Evolutionary conservation across 148 eudicot species (phyloP).

Genomic region (Amaranthus palmeri): DNA sequence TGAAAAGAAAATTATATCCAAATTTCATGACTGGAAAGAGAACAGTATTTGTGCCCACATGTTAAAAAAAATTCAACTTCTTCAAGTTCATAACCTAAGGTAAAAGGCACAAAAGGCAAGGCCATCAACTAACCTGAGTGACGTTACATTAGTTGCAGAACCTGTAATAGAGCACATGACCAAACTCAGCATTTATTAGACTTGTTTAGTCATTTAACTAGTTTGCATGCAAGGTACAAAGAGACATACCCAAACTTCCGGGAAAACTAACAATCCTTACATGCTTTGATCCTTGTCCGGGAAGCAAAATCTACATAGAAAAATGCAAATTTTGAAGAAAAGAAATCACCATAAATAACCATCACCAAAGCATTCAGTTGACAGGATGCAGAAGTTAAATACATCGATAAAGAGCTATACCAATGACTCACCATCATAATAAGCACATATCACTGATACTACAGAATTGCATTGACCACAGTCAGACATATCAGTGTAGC

Average conservation of each 20-base stretch:
- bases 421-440: no score
- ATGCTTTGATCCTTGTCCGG: conserved; percentile 24
- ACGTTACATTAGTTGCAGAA: conserved; percentile 15
- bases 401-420: no score
- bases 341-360: not conserved
- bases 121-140: conserved; percentile 28
- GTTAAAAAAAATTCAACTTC: not conserved
- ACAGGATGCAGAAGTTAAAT: not conserved
- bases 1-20: not conserved
- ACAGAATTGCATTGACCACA: no score
- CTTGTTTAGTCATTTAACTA: not conserved
- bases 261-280: conserved; percentile 8
- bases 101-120: not conserved
- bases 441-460: no score
- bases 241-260: conserved; percentile 24
- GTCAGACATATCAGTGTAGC: no score
- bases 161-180: conserved; percentile 20
- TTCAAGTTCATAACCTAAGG: not conserved
- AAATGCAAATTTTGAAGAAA: not conserved
- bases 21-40: not conserved
- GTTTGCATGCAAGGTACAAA: not conserved
- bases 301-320: conserved; percentile 22
- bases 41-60: not conserved
- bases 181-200: conserved; percentile 3
- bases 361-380: not conserved